These are phyloP conservation scores for Suhomyces atakaporum DNA, from an alignment of 1,139 yeast genomes.

Conservation along the genomic window DNA sequence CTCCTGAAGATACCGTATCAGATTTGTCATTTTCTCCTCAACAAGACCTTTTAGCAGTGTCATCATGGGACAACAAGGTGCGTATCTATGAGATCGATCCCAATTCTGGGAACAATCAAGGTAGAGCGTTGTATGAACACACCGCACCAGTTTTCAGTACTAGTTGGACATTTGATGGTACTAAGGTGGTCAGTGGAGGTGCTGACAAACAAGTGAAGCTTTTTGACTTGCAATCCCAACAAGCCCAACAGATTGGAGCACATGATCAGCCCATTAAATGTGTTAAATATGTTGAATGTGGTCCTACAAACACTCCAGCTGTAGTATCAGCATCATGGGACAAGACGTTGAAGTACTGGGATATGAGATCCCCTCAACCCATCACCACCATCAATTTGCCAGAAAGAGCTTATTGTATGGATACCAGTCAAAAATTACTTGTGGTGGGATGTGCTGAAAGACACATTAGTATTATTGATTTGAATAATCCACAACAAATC, in stretches of 20 bases:
- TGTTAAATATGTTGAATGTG: slow-evolving; percentile 79
- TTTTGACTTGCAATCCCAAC: slow-evolving; percentile 82
- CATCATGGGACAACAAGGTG: slow-evolving; percentile 96
- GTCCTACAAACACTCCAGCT: slow-evolving; percentile 77
- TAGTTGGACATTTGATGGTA: slow-evolving; percentile 84
- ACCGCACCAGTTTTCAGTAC: slow-evolving; percentile 84
- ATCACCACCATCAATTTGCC: slow-evolving; percentile 81
- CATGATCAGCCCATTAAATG: slow-evolving; percentile 82
- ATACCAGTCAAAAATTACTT: slow-evolving; percentile 71
- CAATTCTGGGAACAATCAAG: slow-evolving; percentile 70
- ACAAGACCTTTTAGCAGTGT: slow-evolving; percentile 76
- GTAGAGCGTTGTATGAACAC: slow-evolving; percentile 88
- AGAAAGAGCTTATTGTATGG: slow-evolving; percentile 91
- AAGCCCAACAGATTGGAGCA: slow-evolving; percentile 78
- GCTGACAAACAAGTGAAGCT: slow-evolving; percentile 87
- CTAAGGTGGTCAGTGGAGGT: slow-evolving; percentile 88
- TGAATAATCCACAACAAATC: slow-evolving; percentile 80
- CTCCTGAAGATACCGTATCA: slow-evolving; percentile 92
- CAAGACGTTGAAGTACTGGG: slow-evolving; percentile 93
- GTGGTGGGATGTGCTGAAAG: slow-evolving; percentile 95
- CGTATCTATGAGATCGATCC: slow-evolving; percentile 85
- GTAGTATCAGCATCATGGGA: slow-evolving; percentile 97
- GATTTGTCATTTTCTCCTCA: slow-evolving; percentile 91
- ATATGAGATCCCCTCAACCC: slow-evolving; percentile 83
- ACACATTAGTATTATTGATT: slow-evolving; percentile 73